Base-by-base conservation (phyloP, 2,329 filamentous ascomycete species). In the Exophiala bonariae region DNA sequence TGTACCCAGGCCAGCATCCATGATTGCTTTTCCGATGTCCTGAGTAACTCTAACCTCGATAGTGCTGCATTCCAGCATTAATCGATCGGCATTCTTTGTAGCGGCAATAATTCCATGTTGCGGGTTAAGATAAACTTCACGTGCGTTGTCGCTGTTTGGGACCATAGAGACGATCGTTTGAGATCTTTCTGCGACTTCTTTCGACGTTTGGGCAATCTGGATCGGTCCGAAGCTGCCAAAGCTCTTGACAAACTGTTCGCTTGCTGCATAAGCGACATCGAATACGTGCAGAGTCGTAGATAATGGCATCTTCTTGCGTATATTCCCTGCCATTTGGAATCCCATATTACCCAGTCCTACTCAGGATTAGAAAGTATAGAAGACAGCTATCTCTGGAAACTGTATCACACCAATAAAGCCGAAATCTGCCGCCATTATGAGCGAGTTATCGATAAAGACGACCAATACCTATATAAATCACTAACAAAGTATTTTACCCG, bases 61-160 rank as follows among this genome's bases (percentile, higher is more conserved):
- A 16, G 46, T 49, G 38, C 46, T 49, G 35, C 46, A 49, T 19
- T 49, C 45, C 28, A 56, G 39, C 9, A 49, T 31, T 26, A 49
- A 23, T 8, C 45, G 20, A 17, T 49, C 33, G 11, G 8, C 14
- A n/a, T 38, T 17, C 17, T 33, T 31, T 8, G 33, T 18, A 13
- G 42, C 45, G 26, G 44, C 34, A 14, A 51, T 18, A 23, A 49
- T 40, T 30, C 45, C 45, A 18, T 37, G 38, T 22, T 43, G 11
- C 16, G 30, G n/a, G 17, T 49, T 40, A 18, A 49, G 40, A 22
- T 49, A 49, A 4, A 49, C 45, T 14, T 32, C 31, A 18, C 40
- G 14, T 4, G 31, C 45, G n/a, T 38, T n/a, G 2, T 31, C 14
- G 13, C 17, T 26, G n/a, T 17, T 49, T 17, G 45, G 45, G 7